These are phyloP conservation scores for Botrytis fragariae DNA, from an alignment of 2,329 filamentous ascomycete species.

Conservation along the genomic window DNA sequence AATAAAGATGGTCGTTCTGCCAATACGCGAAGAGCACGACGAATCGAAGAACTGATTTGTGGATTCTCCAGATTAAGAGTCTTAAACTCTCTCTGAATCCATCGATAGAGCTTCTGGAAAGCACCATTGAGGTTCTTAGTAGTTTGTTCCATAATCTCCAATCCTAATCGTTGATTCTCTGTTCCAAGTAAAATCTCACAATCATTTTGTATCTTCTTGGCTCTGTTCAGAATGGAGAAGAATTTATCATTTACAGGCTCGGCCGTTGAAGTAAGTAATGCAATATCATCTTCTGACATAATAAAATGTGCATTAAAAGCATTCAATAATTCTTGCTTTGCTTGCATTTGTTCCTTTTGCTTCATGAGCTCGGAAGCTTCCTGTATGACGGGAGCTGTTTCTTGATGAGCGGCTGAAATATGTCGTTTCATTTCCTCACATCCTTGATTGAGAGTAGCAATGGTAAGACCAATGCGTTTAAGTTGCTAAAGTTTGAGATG, in stretches of 20 bases:
- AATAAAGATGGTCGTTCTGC: constrained; percentile 88
- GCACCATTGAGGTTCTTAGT: constrained; percentile 83
- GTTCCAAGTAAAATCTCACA: constrained; percentile 86
- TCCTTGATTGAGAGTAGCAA: constrained; percentile 73
- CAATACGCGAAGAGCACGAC: constrained; percentile 78
- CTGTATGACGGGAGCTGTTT: constrained; percentile 70
- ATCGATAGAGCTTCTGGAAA: constrained; percentile 94
- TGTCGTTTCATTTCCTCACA: constrained; percentile 79
- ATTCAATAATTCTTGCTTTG: constrained; percentile 73
- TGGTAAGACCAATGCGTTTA: constrained; percentile 74
- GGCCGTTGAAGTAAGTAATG: constrained; percentile 70
- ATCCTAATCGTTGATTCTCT: constrained; percentile 81
- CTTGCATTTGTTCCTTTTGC: constrained; percentile 71
- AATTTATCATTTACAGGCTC: constrained; percentile 85
- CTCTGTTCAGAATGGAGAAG: constrained; percentile 72
- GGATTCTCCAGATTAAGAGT: constrained; percentile 90
- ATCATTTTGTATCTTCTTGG: constrained; percentile 84
- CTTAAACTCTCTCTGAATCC: constrained; percentile 93
- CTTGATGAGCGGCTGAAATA: constrained; percentile 69
- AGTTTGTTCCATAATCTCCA: constrained; percentile 89
- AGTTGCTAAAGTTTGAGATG: constrained; percentile 63
- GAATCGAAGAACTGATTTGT: constrained; percentile 81
- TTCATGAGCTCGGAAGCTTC: constrained; percentile 73
- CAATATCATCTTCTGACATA: constrained; percentile 75
- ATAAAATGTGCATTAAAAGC: constrained; percentile 82